Percentiles rank a stretch among this genome's conserved stretches.
These are phyloP conservation scores for Sambucus nigra DNA, from an alignment of 129 eudicot species.

Conservation along the genomic window DNA sequence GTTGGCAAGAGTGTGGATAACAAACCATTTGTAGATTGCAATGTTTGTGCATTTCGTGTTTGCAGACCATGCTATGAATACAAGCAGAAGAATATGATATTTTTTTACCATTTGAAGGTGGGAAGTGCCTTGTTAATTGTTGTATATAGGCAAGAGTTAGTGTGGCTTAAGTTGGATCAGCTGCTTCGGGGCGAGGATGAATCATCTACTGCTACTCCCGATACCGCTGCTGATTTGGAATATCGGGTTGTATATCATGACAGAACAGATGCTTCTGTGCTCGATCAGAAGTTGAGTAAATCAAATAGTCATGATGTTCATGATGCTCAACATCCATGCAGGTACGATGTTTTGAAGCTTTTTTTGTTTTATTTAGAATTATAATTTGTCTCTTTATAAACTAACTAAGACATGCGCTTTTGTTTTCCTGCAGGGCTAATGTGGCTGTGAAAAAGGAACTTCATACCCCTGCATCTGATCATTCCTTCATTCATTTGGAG, in stretches of 20 bases:
- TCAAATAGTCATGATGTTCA: slow-evolving; percentile 62
- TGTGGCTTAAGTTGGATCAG: slow-evolving; percentile 93
- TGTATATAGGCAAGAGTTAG: slow-evolving; percentile 79
- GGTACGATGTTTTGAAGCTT: slow-evolving; percentile 26
- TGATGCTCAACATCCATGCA: slow-evolving; percentile 95
- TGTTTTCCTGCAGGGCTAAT: too few species aligned
- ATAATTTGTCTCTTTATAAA: background rate
- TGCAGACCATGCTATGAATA: too few species aligned
- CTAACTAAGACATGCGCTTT: too few species aligned
- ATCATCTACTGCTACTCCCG: slow-evolving; percentile 64
- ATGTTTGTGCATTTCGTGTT: too few species aligned
- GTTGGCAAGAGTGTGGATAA: too few species aligned
- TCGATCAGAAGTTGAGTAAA: slow-evolving; percentile 27
- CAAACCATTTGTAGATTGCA: too few species aligned
- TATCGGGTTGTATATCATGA: slow-evolving; percentile 75
- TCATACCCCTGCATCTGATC: too few species aligned
- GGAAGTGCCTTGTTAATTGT: too few species aligned
- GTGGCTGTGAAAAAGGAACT: too few species aligned
- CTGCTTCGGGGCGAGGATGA: slow-evolving; percentile 75
- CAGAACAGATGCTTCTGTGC: slow-evolving; percentile 18
- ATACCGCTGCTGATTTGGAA: slow-evolving; percentile 79
- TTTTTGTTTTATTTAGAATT: background rate
- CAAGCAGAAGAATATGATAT: too few species aligned
- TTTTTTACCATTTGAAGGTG: too few species aligned
- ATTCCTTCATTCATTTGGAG: too few species aligned